phyloP scores from a whole-genome alignment of 345 rosid species.

The Moricandia moricandioides region DNA sequence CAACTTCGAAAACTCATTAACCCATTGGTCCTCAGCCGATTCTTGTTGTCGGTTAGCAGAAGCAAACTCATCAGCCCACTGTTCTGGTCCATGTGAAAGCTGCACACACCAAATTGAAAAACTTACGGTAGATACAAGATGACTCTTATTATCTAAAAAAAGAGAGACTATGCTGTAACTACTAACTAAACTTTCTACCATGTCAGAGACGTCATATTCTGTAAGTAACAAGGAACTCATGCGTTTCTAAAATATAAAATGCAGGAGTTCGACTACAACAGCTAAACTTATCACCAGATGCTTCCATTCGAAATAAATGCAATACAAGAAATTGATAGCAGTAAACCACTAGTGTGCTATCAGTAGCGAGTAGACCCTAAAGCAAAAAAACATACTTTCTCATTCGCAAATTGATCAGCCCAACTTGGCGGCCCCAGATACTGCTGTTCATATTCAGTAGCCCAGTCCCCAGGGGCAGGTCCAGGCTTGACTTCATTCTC shows the following conservation, averaged over 20 bases:
- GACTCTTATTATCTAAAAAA: conserved; percentile 6
- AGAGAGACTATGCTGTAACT: not conserved
- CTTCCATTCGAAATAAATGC: no score
- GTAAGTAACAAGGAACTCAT: not conserved
- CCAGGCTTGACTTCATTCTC: conserved; percentile 88
- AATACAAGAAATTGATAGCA: no score
- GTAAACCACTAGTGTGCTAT: conserved; percentile 2
- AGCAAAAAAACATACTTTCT: conserved; percentile 37
- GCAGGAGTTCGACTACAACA: no score
- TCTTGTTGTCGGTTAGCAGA: no score
- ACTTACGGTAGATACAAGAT: conserved; percentile 17
- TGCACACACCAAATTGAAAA: conserved; percentile 35
- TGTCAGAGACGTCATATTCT: conserved; percentile 12
- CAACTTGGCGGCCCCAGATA: conserved; percentile 63
- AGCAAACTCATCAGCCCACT: conserved; percentile 84
- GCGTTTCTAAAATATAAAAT: no score
- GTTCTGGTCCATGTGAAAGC: conserved; percentile 61
- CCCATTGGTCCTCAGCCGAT: conserved; percentile 84
- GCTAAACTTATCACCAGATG: no score
- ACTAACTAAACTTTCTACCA: not conserved
- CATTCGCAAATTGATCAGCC: conserved; percentile 78
- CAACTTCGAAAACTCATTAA: conserved; percentile 91
- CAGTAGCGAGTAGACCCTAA: conserved; percentile 8
- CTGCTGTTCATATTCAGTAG: conserved; percentile 83
- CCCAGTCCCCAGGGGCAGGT: conserved; percentile 70